Evolutionary conservation across 2,329 filamentous ascomycete genomes (phyloP).

Genomic region (Ophiostoma piceae): DNA sequence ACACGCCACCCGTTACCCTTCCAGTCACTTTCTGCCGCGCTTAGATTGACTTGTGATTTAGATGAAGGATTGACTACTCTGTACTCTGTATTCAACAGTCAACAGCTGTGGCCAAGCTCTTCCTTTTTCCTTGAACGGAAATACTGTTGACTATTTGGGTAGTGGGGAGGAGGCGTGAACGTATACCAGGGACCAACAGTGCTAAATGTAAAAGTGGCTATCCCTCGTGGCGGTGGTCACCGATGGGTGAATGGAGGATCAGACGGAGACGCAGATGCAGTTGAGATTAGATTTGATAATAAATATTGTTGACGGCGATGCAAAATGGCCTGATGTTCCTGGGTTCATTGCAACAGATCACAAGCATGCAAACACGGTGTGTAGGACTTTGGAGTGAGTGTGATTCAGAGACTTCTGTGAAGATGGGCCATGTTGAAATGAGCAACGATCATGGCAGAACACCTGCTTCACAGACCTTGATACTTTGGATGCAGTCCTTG

Average conservation of each 20-base stretch:
- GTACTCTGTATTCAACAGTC: neutral
- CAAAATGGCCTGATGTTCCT: neutral
- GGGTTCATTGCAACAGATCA: neutral
- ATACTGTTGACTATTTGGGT: neutral
- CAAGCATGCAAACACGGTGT: neutral
- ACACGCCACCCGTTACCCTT: slow-evolving; percentile 8
- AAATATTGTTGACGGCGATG: neutral
- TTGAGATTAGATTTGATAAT: neutral
- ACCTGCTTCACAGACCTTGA: neutral
- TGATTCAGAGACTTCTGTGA: neutral
- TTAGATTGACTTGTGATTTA: neutral
- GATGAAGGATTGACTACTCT: neutral
- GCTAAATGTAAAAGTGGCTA: neutral
- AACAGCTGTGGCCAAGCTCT: neutral
- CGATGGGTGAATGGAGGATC: slow-evolving; percentile 2
- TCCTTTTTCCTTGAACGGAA: neutral
- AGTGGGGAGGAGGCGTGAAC: neutral
- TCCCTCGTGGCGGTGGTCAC: neutral
- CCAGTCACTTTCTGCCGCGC: neutral
- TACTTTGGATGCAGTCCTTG: neutral
- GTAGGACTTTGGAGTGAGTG: neutral
- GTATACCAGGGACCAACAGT: neutral
- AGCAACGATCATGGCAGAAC: neutral
- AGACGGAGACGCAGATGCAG: neutral
- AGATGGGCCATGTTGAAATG: neutral